phyloP scores from a whole-genome alignment of 2,329 filamentous ascomycete species.

The Aspergillus brunneoviolaceus region DNA sequence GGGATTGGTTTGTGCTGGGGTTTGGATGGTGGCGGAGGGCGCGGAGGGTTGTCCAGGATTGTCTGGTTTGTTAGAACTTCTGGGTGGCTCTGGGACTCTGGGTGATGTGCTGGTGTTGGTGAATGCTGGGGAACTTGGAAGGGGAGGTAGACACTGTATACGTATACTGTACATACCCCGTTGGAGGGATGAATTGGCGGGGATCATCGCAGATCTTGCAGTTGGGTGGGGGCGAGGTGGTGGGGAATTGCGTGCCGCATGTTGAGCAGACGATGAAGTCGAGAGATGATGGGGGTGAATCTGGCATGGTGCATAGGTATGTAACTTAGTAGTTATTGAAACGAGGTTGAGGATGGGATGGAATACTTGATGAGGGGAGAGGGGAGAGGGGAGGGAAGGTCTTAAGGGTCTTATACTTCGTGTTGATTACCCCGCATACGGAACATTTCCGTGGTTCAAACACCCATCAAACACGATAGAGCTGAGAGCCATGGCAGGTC shows the following conservation, averaged over 20 bases:
- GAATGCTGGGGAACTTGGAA: background rate
- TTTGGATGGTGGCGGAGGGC: constrained; percentile 17
- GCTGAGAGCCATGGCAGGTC: too few relatives aligned
- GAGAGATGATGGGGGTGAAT: background rate
- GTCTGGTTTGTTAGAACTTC: constrained; percentile 7
- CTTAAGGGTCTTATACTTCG: background rate
- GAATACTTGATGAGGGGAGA: background rate
- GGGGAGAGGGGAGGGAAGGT: too few relatives aligned
- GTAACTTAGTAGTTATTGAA: too few relatives aligned
- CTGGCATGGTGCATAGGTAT: too few relatives aligned
- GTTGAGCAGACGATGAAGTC: constrained; percentile 30
- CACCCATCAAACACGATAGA: background rate
- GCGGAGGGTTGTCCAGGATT: constrained; percentile 33
- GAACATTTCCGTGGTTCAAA: background rate
- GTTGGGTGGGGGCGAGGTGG: constrained; percentile 16
- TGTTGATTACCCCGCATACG: background rate
- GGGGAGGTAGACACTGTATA: background rate
- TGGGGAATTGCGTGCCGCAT: constrained; percentile 28
- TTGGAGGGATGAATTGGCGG: constrained; percentile 29
- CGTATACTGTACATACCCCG: constrained; percentile 19
- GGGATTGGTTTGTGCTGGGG: too few relatives aligned
- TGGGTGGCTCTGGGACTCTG: too few relatives aligned
- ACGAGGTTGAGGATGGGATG: too few relatives aligned
- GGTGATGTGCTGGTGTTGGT: too few relatives aligned
- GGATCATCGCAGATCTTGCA: constrained; percentile 36